Base-by-base conservation (phyloP, 345 rosid species). In the Mercurialis annua region DNA sequence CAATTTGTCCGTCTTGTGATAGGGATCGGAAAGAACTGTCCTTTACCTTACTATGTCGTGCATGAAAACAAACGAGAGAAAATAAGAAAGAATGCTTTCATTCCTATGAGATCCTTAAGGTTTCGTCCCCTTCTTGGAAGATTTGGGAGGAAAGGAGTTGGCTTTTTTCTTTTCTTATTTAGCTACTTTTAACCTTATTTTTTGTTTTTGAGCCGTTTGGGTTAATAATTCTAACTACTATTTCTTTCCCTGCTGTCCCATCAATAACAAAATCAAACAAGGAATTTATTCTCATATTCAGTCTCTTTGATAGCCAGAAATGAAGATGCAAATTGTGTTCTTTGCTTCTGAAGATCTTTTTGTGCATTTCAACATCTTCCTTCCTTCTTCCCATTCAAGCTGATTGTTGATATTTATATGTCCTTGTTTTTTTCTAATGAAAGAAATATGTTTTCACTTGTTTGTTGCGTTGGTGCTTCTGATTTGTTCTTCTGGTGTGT, bases 401-500 rank as follows among this genome's bases (percentile, higher is more conserved):
- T 10, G 26, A 31, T 6, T 59, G 24, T 59, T 23, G 21, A 34
- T 59, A 18, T n/a, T 14, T 38, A 15, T n/a, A 40, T 40, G 23
- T 27, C 5, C 38, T 20, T n/a, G 12, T 51, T 61, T 59, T 6
- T n/a, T 26, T 59, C 43, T 46, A 59, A 57, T 21, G 40, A 33
- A 15, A 44, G 26, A 54, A 51, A 42, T 33, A 54, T 48, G 34
- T 48, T 27, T n/a, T 15, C 44, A 18, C n/a, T 59, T 12, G 23
- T 27, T 75, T 50, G 18, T 44, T 14, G 49, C 17, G 15, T 47
- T 59, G 29, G 18, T 47, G 56, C 56, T 64, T 61, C 63, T 73
- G 59, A 31, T 66, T 71, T 47, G 50, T 38, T 54, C 71, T 57
- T 48, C 20, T 67, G 38, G 46, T 44, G 66, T 76, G 58, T 80